Evolutionary conservation across 2,329 filamentous ascomycete genomes (phyloP), one percentile per base, ranked within the genome.

Genomic region (Trichoderma arundinaceum): DNA sequence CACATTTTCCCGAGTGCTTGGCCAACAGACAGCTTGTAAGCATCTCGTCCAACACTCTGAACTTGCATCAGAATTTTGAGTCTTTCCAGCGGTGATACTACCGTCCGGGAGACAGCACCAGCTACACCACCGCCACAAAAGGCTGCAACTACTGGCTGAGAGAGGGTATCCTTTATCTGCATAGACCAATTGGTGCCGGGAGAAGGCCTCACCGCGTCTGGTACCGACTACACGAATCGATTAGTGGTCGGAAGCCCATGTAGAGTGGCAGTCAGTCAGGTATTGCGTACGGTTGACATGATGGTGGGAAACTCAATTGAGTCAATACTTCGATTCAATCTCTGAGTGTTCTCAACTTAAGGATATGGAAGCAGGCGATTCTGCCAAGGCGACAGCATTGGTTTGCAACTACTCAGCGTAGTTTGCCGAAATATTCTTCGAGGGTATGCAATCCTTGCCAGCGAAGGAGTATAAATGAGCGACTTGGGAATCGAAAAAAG

Each of bases 41-140:
- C 94, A 72, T 92, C 91, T 74, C 93, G 88, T 17, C 94, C 94
- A 57, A 86, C 91, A 74, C 91, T 96, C 81, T 99, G 95, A 33
- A 99, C 86, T 77, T 99, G 95, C 77, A 97, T 93, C n/a, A 99
- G 84, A 72, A 99, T 99, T 82, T 99, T 98, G 66, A 99, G 84
- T 69, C 95, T 88, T 79, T 99, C 95, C 43, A 99, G 87, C 3
- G 95, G 95, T 15, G 94, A 98, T 4, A 99, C 95, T 54, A 98
- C 94, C 28, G 95, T 99, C 75, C 95, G 88, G 38, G 95, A 98
- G n/a, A 99, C 94, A 49, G 95, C 95, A 66, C 95, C 95, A 15
- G 95, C 95, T 22, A 97, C 88, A 71, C 95, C 95, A 68, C 95
- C 95, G 35, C 92, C 95, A 73, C 96, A 90, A 75, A 99, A 99